Percentiles rank a stretch among this genome's conserved stretches.
Conservation (phyloP, 2,329 filamentous ascomycete genomes). For the Alternaria viburni region DNA sequence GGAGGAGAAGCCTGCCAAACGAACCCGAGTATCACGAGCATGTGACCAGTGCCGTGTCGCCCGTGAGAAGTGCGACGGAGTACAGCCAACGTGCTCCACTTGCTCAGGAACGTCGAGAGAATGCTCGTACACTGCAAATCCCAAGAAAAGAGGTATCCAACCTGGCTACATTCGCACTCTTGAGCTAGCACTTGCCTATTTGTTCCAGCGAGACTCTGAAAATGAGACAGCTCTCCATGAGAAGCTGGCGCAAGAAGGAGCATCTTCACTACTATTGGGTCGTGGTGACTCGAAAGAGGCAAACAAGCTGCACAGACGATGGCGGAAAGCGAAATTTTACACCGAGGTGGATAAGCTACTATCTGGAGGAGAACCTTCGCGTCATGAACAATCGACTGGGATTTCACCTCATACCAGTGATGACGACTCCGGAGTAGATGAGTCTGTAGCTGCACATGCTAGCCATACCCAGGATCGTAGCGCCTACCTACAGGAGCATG, state of each 20-base stretch:
- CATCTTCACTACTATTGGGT: constrained; percentile 58
- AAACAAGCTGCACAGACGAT: constrained; percentile 65
- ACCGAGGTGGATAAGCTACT: constrained; percentile 68
- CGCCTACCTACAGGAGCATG: not conserved
- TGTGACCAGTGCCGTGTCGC: constrained; percentile 72
- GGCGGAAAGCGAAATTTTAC: constrained; percentile 68
- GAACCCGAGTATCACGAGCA: constrained; percentile 70
- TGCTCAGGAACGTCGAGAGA: constrained; percentile 67
- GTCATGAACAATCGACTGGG: constrained; percentile 23
- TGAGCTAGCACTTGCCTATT: constrained; percentile 71
- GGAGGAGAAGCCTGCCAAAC: constrained; percentile 49
- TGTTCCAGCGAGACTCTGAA: constrained; percentile 67
- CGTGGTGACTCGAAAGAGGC: constrained; percentile 59
- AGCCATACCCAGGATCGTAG: constrained; percentile 4
- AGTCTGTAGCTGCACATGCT: constrained; percentile 1
- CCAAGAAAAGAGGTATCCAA: constrained; percentile 78
- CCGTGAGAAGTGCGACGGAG: constrained; percentile 75
- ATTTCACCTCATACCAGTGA: constrained; percentile 33
- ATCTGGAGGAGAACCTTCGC: constrained; percentile 53
- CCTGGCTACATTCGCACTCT: constrained; percentile 80
- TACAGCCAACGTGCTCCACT: constrained; percentile 69
- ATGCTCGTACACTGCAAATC: constrained; percentile 75
- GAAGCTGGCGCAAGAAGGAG: constrained; percentile 58
- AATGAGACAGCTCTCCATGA: constrained; percentile 62
- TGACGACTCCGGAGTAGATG: constrained; percentile 34